Conservation (phyloP, 2,329 filamentous ascomycete genomes). For the Botrytis porri region DNA sequence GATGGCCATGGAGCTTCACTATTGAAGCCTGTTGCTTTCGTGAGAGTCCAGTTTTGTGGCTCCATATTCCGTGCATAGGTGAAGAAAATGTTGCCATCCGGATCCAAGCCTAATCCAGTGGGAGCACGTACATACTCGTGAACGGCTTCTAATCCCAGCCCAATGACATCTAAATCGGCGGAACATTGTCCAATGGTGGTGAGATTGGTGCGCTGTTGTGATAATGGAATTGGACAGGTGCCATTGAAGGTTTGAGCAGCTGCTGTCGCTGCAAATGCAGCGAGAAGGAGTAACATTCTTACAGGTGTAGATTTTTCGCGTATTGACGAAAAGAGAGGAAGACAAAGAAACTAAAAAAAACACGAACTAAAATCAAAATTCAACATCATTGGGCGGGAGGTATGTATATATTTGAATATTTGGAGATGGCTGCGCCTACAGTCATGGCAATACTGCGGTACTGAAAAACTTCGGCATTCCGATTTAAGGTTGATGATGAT, state of each 20-base stretch:
- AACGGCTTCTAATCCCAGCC: neutral
- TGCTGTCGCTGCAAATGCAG: neutral
- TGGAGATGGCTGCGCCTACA: no score
- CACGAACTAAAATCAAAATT: neutral
- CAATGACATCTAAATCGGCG: conserved; percentile 5
- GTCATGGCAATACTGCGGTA: neutral
- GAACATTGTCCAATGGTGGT: neutral
- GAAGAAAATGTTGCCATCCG: conserved; percentile 2
- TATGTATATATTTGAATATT: neutral
- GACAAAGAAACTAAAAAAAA: neutral
- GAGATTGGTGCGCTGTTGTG: neutral
- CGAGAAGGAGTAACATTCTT: neutral
- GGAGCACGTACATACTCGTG: neutral
- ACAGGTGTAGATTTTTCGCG: neutral
- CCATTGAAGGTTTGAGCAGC: neutral
- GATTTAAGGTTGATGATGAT: neutral
- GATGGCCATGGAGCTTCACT: conserved; percentile 8
- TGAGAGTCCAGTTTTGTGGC: conserved; percentile 2
- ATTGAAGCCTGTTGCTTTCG: neutral
- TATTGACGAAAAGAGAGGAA: neutral
- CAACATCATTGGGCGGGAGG: neutral
- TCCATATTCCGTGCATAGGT: conserved; percentile 5
- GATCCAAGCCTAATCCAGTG: neutral
- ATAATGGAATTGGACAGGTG: neutral
- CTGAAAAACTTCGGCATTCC: neutral